phyloP scores from a whole-genome alignment of 1,284 basidiomycete genomes.

The Fistulinella cinereoalba region DNA sequence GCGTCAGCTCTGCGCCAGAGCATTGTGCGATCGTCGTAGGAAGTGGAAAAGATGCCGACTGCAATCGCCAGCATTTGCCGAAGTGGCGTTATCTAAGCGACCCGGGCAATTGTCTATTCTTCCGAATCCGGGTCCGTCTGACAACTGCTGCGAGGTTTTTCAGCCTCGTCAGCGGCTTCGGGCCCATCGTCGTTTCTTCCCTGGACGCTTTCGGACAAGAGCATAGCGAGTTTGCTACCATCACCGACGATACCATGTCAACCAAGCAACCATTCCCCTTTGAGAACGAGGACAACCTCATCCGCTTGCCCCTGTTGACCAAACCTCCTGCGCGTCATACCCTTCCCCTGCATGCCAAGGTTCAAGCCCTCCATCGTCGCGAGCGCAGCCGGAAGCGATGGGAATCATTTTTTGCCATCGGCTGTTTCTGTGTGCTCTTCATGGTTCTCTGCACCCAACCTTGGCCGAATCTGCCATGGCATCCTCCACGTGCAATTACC shows the following conservation, averaged over 20 bases:
- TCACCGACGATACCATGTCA: slow-evolving; percentile 4
- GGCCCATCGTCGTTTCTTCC: too few relatives aligned
- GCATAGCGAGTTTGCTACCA: too few relatives aligned
- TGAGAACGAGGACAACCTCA: background rate
- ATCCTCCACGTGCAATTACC: slow-evolving; percentile 8
- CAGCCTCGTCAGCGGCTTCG: too few relatives aligned
- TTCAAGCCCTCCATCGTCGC: too few relatives aligned
- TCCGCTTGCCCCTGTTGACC: too few relatives aligned
- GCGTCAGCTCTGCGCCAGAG: background rate
- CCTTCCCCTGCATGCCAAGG: too few relatives aligned
- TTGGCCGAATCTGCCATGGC: background rate
- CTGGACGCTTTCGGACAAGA: too few relatives aligned
- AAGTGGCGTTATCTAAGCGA: background rate
- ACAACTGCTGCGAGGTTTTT: too few relatives aligned
- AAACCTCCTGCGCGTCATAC: too few relatives aligned
- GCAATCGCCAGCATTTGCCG: background rate
- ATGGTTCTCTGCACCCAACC: slow-evolving; percentile 9
- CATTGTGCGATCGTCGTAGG: background rate
- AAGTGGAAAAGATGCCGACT: background rate
- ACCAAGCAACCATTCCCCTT: background rate
- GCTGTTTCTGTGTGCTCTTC: slow-evolving; percentile 16
- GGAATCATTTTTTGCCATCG: slow-evolving; percentile 1
- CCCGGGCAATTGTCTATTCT: too few relatives aligned
- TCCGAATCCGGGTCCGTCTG: too few relatives aligned
- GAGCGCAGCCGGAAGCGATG: too few relatives aligned